phyloP scores from a whole-genome alignment of 139 green algal species.

The Astrephomene gubernaculifera region DNA sequence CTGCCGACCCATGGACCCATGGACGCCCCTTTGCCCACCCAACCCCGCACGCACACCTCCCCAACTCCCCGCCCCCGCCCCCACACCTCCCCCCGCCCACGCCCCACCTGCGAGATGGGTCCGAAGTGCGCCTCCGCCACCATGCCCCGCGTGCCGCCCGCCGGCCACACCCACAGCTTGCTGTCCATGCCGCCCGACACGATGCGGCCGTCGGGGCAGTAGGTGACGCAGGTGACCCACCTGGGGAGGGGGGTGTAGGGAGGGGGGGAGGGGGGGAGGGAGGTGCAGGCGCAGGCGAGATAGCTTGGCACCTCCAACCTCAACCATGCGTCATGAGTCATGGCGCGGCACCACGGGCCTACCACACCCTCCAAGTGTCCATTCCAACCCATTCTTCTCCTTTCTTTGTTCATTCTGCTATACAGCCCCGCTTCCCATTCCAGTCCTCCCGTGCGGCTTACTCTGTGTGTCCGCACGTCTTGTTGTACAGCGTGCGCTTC shows the following conservation, averaged over 20 bases:
- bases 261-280: neutral
- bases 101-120: conserved; percentile 62
- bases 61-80: neutral
- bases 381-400: no score
- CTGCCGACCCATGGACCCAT: no score
- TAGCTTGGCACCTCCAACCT: no score
- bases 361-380: neutral
- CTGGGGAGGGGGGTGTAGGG: conserved; percentile 27
- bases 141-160: conserved; percentile 44
- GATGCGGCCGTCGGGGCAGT: conserved; percentile 70
- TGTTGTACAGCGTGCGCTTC: conserved; percentile 79
- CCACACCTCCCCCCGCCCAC: neutral
- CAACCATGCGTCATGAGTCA: no score
- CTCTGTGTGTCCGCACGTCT: conserved; percentile 79
- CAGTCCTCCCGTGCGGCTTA: conserved; percentile 49
- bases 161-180: conserved; percentile 80
- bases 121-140: conserved; percentile 66
- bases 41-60: neutral
- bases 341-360: no score
- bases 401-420: no score
- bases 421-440: neutral
- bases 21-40: neutral
- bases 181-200: conserved; percentile 85
- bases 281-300: no score
- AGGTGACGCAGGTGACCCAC: conserved; percentile 73